Base-by-base conservation (phyloP, 2,329 filamentous ascomycete genomes). In the Reticulascus tulasneorum region DNA sequence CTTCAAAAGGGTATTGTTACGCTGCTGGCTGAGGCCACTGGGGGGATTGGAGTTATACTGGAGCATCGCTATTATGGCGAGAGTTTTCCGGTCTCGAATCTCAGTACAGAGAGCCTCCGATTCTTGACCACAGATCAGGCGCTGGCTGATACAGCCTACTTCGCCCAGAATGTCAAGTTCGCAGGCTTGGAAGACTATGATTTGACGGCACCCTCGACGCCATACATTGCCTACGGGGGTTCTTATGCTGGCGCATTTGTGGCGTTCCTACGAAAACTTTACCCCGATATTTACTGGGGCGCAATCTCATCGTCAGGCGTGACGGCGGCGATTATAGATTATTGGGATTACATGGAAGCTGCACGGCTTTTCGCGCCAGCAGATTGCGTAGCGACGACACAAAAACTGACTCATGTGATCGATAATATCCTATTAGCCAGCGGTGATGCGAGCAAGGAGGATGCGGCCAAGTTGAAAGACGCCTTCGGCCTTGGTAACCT, bases 1-100 rank as follows among this genome's bases (percentile, higher is more conserved):
- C 63, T 94, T 9, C 78, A 89, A 47, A 86, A 93, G 55, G 88
- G 88, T 34, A 83, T 94, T 34, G 68, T 87, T 1, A 71, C 79
- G 23, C 73, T 86, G 46, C 68, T 94, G 13, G 75, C 82, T 4
- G 66, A 82, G 48, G 83, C 82, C 1, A 86, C 84, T 0, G 66
- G 79, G 38, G 88, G 88, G 2, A 50, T 94, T 18, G 86, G 82
- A 4, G 83, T 94, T 3, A 75, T 94, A 29, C 72, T 94, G 4
- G 88, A 94, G 63, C 88, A 94, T 53, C 78, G 88, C 20, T 94
- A 94, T 67, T 94, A 94, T 53, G 88, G 88, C 37, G 71, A 70
- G 10, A 90, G 84, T 54, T 80, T 82, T 36, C 86, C 87, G 0
- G 75, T 77, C 0, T 56, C 69, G 1, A 73, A 90, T 50, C 67